A percentile compares a stretch with the other conserved stretches of the same genome.
Conservation (phyloP, 2,329 filamentous ascomycete species). For the Penicillium sp. region DNA sequence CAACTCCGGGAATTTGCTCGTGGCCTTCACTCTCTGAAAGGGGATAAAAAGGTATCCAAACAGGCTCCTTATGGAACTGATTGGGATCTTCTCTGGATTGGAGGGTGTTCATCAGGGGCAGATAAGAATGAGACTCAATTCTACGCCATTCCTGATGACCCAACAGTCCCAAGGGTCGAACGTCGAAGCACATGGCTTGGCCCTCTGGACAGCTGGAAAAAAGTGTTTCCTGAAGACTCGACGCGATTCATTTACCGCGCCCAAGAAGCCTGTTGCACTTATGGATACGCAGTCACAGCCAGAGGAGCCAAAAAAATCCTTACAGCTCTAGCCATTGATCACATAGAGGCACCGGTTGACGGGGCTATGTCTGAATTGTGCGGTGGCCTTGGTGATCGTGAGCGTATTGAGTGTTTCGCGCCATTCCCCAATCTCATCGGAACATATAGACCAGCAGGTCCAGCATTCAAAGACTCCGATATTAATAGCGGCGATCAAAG, state of each 20-base stretch:
- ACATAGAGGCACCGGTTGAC: slow-evolving; percentile 37
- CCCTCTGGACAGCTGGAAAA: slow-evolving; percentile 17
- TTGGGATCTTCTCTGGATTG: slow-evolving; percentile 55
- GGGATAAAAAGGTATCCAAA: slow-evolving; percentile 23
- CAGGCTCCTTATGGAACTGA: slow-evolving; percentile 50
- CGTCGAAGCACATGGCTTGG: slow-evolving; percentile 20
- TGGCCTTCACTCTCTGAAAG: slow-evolving; percentile 29
- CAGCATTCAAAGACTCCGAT: slow-evolving; percentile 26
- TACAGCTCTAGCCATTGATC: slow-evolving; percentile 28
- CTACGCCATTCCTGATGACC: slow-evolving; percentile 30
- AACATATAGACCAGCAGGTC: slow-evolving; percentile 45
- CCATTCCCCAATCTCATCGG: slow-evolving; percentile 49
- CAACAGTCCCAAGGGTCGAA: slow-evolving; percentile 22
- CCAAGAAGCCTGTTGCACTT: slow-evolving; percentile 33
- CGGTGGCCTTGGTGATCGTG: slow-evolving; percentile 33
- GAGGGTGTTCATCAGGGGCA: slow-evolving; percentile 44
- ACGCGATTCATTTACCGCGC: slow-evolving; percentile 39
- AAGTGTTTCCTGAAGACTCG: slow-evolving; percentile 22
- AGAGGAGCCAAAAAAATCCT: slow-evolving; percentile 40
- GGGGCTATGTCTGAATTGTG: slow-evolving; percentile 49
- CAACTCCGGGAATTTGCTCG: slow-evolving; percentile 46
- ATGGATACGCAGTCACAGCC: slow-evolving; percentile 40
- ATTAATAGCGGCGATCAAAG: slow-evolving; percentile 21
- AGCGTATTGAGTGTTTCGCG: slow-evolving; percentile 35
- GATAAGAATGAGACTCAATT: slow-evolving; percentile 28